Base-by-base conservation (phyloP, 2,329 filamentous ascomycete genomes). In the Fusarium pseudonygamai region DNA sequence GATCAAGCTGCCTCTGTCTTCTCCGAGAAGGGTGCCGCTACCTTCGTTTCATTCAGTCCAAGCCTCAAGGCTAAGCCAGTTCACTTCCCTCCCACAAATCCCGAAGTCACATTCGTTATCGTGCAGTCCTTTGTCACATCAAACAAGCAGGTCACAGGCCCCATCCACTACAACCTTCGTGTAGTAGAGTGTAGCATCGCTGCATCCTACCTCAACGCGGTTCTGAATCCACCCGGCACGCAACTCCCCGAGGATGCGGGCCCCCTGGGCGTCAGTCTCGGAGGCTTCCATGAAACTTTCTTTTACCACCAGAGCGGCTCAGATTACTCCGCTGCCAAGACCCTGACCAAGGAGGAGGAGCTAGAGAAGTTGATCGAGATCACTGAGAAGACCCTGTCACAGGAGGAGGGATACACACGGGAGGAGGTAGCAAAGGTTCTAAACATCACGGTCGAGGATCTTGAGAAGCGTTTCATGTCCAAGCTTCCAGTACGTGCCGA, bases 1-100 rank as follows among this genome's bases (percentile, higher is more conserved):
- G 96, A 99, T 80, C 96, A 99, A 84, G 92, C 95, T 20, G 96
- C 96, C 39, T 98, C 96, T 0, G 96, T 99, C 72, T 96, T 99
- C 83, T 96, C 95, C 1, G 88, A 94, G 78, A 91, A 92, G 74
- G 95, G 94, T 57, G 93, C 93, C 43, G 95, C 96, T 15, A 89
- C 98, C 47, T 95, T 97, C 80, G 96, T 98, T 67, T 93, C 92
- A 15, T 99, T 99, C 85, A 91, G 91, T 72, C 96, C 96, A 7
- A 87, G 85, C 24, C 91, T 99, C 58, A 87, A 89, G 30, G 94
- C 93, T 37, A 88, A 90, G 61, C 92, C 95, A 50, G 91, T 98
- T 69, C 88, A 91, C 45, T 94, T 99, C 81, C 96, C 96, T 20
- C 88, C 90, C 64, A 93, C 95, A 9, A 87, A 90, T 50, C 93